These are phyloP conservation scores for Tetradesmus lagerheimii DNA, from an alignment of 139 green algal species.

Conservation along the genomic window DNA sequence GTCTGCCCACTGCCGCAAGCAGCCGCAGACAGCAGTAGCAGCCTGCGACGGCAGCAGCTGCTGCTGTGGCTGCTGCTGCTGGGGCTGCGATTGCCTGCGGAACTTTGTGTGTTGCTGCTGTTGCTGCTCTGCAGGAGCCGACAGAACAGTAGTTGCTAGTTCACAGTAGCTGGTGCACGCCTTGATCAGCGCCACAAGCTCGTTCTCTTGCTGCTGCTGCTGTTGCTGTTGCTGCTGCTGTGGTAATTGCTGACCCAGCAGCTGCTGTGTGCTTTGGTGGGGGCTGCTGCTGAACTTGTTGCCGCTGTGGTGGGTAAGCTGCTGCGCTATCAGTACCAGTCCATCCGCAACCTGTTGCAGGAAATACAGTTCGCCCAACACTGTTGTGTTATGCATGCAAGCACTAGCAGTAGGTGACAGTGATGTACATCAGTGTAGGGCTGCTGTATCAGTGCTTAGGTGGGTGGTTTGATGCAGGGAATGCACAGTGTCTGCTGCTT, in stretches of 20 bases:
- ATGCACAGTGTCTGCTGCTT: no score
- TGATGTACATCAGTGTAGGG: no score
- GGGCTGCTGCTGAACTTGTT: not conserved
- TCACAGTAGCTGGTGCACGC: not conserved
- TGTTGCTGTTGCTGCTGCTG: not conserved
- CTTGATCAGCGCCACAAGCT: not conserved
- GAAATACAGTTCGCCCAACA: no score
- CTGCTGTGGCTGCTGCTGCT: not conserved
- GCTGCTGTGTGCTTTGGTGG: not conserved
- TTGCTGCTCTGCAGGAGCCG: not conserved
- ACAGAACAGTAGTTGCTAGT: not conserved
- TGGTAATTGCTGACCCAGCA: not conserved
- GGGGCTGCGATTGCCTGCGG: not conserved
- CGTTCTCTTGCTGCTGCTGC: not conserved
- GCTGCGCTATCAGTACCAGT: not conserved
- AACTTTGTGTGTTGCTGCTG: not conserved
- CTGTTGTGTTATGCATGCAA: not conserved
- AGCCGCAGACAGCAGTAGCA: slow-evolving; percentile 25
- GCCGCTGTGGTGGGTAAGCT: not conserved
- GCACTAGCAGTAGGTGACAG: no score
- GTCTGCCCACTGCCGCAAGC: slow-evolving; percentile 14
- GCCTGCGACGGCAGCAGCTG: not conserved
- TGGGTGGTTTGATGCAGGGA: no score
- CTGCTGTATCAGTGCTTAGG: no score
- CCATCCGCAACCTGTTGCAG: not conserved